A percentile compares a stretch with the other conserved stretches of the same genome.
Conservation (phyloP, 257 asterid species). For the Solanum pimpinellifolium region DNA sequence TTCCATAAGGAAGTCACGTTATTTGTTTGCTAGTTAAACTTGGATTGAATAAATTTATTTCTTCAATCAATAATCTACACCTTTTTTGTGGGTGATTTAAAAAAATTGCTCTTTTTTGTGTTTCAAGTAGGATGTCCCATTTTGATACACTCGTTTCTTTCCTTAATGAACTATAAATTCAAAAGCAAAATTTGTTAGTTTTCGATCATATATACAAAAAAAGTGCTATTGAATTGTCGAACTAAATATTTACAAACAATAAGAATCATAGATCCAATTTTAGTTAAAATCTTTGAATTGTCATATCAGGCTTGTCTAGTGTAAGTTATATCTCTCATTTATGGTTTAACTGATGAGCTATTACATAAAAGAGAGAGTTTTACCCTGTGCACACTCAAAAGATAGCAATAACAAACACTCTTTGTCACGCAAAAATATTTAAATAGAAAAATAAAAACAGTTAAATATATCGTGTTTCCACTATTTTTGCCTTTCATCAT, state of each 20-base stretch:
- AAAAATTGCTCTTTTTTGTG: background rate
- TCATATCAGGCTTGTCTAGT: background rate
- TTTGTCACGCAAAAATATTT: background rate
- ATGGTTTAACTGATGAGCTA: too few species aligned
- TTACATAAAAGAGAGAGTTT: too few species aligned
- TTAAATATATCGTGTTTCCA: background rate
- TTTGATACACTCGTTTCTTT: background rate
- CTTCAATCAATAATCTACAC: background rate
- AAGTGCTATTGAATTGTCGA: background rate
- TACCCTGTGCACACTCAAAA: background rate
- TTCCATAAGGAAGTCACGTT: constrained; percentile 2
- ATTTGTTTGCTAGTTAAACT: constrained; percentile 3
- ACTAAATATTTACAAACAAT: background rate
- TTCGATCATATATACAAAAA: background rate
- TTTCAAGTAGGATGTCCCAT: background rate
- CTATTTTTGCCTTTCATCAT: background rate
- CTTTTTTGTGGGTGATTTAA: background rate
- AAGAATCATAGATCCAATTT: background rate
- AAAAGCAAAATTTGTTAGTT: background rate
- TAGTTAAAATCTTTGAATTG: background rate
- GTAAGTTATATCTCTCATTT: background rate
- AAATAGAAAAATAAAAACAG: background rate
- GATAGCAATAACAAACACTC: background rate
- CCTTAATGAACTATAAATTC: background rate
- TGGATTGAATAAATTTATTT: background rate